Evolutionary conservation across 1,139 yeast genomes (phyloP), one percentile per base, ranked within the genome.

Genomic region (Debaryomyces psychrophilus): DNA sequence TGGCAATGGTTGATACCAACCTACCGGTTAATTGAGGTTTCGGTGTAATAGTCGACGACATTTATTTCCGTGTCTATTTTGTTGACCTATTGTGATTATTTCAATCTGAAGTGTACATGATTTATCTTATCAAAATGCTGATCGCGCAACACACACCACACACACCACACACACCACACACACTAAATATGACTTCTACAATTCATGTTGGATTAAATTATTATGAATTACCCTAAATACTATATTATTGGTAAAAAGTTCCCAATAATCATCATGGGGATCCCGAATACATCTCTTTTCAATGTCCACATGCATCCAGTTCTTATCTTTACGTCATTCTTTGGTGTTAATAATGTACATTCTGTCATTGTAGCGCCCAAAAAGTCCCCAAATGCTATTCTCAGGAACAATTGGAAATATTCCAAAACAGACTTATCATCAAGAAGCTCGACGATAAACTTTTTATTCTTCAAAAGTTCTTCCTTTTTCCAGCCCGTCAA

Each of bases 221-320:
- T 33, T 17, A 11, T 33, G 6, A 15, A 33, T 41, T 22, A 39
- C 20, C 17, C 36, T 39, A 36, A 31, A 31, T 36, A 36, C 39
- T 29, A 41, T 11, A 34, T 45, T 67, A 88, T 85, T 1, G 97
- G 97, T 57, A 92, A 69, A 61, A 92, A 93, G 60, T 90, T 93
- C 23, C 97, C 98, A 35, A 93, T 81, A 36, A 93, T 87, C 96
- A 92, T 92, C 92, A 93, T 87, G 12, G 85, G 85, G 39, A 81
- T 81, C 11, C 85, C 85, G 61, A 81, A 81, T 11, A 81, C 85
- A 54, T 81, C 85, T 60, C 85, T 62, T 54, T 81, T 81, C 49
- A 93, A 71, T 0, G 98, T 93, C 95, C 97, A 89, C 60, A 88
- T 85, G 59, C 96, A 86, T 17, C 90, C 81, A 0, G 96, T 87